Conservation (phyloP, 106 monocot genomes). For the Apostasia shenzhenica region DNA sequence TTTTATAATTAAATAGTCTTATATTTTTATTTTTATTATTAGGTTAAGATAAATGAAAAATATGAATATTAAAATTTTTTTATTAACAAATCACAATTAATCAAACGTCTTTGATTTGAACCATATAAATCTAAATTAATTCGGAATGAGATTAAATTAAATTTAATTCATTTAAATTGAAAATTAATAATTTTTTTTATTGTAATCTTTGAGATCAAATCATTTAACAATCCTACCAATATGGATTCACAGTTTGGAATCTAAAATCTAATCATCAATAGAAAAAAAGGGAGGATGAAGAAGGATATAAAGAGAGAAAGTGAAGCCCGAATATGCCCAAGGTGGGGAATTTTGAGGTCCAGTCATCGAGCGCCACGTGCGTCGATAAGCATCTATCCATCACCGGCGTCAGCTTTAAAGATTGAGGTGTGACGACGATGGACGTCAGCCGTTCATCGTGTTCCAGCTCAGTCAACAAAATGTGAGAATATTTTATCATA, state of each 20-base stretch:
- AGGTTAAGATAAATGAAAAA: no score
- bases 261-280: background rate
- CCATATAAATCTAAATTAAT: background rate
- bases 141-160: background rate
- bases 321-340: background rate
- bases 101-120: background rate
- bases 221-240: background rate
- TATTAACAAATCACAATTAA: background rate
- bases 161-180: background rate
- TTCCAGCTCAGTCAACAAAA: no score
- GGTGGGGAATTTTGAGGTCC: background rate
- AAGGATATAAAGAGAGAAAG: background rate
- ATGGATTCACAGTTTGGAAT: background rate
- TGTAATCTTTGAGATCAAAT: no score
- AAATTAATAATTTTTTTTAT: background rate
- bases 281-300: background rate
- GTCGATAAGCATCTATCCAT: background rate
- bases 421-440: no score
- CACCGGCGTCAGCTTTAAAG: background rate
- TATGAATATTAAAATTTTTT: no score
- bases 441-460: no score
- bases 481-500: no score
- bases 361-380: background rate
- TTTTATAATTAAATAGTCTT: no score
- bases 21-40: no score